Evolutionary conservation across 805 yeast genomes (phyloP), one percentile per base, ranked within the genome.

Genomic region (Candida chilensis): DNA sequence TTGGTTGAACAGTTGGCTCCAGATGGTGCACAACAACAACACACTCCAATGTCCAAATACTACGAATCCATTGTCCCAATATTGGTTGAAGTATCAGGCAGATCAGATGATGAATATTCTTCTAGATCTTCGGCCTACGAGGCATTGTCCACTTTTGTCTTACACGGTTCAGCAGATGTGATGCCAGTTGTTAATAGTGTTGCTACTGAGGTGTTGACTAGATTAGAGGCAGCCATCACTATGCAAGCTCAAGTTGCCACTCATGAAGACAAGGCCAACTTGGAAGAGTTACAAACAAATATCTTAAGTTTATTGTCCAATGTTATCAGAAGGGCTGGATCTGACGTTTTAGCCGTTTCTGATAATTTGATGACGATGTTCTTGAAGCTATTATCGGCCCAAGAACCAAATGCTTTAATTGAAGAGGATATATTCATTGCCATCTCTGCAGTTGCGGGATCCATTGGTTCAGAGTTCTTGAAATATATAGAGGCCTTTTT

Each of bases 121-220:
- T 74, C 94, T 5, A 72, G 97, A 49, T 90, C 97, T 2, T 86
- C 96, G n/a, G 94, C 97, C 2, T 92, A 86, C 52, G 96, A 94
- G 57, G 94, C 96, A 0, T 61, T 92, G 41, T 78, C 95, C 2
- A 68, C 90, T 0, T 62, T 88, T 47, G 95, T 90, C 16, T 67
- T 77, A 28, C 81, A 71, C 53, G 69, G 90, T 46, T 75, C 94
- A 5, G 67, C 65, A 27, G 83, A 74, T 45, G 81, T 81, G 24
- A 65, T 82, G 52, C 74, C 73, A 21, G 54, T 76, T 16, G 78
- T 88, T 21, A 78, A 81, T 37, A 64, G 68, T 28, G 71, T 90
- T 41, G 94, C 96, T 2, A 60, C 75, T 6, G 88, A 80, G 42
- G 77, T 80, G 16, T 64, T 90, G 47, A 59, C 58, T 35, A 75